Conservation (phyloP, 805 yeast genomes). For the Candida pseudofarinosa region DNA sequence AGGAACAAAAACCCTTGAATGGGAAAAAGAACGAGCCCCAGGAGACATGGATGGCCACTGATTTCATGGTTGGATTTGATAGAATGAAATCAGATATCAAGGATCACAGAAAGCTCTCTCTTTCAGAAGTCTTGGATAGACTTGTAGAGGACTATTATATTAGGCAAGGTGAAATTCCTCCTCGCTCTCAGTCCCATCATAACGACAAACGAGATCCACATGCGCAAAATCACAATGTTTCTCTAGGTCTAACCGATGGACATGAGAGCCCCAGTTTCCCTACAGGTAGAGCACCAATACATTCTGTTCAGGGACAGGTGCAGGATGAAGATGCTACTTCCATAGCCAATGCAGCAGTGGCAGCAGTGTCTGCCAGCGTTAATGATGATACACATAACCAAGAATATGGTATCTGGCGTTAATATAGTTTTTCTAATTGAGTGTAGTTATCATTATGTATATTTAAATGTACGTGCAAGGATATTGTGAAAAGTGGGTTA, state of each 20-base stretch:
- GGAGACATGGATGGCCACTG: slow-evolving; percentile 52
- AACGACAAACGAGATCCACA: slow-evolving; percentile 1
- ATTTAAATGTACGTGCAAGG: background rate
- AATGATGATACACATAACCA: slow-evolving; percentile 27
- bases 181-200: slow-evolving; percentile 1
- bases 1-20: slow-evolving; percentile 12
- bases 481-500: no score
- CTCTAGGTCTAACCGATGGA: slow-evolving; percentile 1
- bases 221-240: slow-evolving; percentile 1
- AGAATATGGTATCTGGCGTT: slow-evolving; percentile 36
- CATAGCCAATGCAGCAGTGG: slow-evolving; percentile 37
- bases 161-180: slow-evolving; percentile 5
- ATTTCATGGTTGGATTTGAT: slow-evolving; percentile 59
- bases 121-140: slow-evolving; percentile 12
- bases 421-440: slow-evolving; percentile 1
- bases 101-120: slow-evolving; percentile 24
- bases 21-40: slow-evolving; percentile 4
- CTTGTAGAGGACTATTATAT: slow-evolving; percentile 11
- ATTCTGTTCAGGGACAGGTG: slow-evolving; percentile 2
- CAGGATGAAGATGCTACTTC: slow-evolving; percentile 24
- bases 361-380: slow-evolving; percentile 29
- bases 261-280: slow-evolving; percentile 1
- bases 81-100: slow-evolving; percentile 51
- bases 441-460: background rate
- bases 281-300: slow-evolving; percentile 1